These are phyloP conservation scores for Coemansia sp. DNA, from an alignment of 192 early-diverging fungal genomes.

Conservation along the genomic window DNA sequence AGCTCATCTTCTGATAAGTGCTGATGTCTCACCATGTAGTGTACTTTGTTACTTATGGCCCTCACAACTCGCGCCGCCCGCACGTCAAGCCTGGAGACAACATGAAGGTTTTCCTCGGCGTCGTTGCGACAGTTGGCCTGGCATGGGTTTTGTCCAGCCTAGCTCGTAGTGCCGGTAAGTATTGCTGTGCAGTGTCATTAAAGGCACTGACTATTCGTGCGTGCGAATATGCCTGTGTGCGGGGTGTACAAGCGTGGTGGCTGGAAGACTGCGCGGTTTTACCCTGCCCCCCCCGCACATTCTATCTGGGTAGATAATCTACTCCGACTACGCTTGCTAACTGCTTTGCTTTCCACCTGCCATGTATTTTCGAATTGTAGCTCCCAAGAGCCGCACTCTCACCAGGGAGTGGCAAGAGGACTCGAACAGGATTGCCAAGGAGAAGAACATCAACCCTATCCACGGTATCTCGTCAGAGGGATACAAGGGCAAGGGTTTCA, in stretches of 20 bases:
- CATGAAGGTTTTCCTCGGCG: constrained; percentile 67
- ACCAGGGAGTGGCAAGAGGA: constrained; percentile 86
- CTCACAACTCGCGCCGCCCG: constrained; percentile 84
- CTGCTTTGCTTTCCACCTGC: not conserved
- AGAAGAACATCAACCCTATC: constrained; percentile 76
- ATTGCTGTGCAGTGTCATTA: constrained; percentile 13
- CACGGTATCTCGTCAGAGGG: constrained; percentile 73
- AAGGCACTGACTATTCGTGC: not conserved
- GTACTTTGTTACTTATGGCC: constrained; percentile 94
- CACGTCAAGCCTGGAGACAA: constrained; percentile 65
- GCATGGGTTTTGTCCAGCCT: constrained; percentile 59
- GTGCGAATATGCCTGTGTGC: not conserved
- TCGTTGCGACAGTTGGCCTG: constrained; percentile 57
- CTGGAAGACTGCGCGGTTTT: not conserved
- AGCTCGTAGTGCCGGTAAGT: constrained; percentile 56
- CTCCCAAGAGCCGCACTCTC: constrained; percentile 62
- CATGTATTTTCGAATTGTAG: constrained; percentile 48
- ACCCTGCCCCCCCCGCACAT: not conserved
- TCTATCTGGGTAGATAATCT: not conserved
- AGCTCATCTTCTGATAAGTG: not conserved
- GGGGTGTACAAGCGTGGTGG: not conserved
- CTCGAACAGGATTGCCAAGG: constrained; percentile 66
- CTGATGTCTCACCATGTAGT: constrained; percentile 45
- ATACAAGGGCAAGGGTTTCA: constrained; percentile 74
- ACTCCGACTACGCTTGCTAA: not conserved